These are phyloP conservation scores for Lichtheimia ornata DNA, from an alignment of 371 early-diverging fungal genomes.

Conservation along the genomic window DNA sequence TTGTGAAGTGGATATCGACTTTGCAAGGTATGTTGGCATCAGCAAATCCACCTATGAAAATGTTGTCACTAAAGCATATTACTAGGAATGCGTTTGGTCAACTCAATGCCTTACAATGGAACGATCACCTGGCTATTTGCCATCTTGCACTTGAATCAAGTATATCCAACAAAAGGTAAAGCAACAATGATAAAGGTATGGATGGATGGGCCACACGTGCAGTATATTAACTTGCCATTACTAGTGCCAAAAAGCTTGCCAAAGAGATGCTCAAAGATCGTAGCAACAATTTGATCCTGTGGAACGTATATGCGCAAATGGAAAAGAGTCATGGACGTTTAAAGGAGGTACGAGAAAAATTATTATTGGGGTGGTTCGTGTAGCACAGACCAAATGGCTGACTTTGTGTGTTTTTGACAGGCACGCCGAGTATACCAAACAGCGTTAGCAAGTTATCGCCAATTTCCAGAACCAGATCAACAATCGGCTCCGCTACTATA, in stretches of 20 bases:
- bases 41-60: not conserved
- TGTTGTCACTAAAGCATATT: not conserved
- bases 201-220: too few relatives aligned
- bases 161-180: constrained; percentile 37
- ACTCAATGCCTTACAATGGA: constrained; percentile 23
- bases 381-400: too few relatives aligned
- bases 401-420: constrained; percentile 28
- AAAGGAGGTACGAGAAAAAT: constrained; percentile 27
- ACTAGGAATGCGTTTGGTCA: constrained; percentile 54
- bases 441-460: constrained; percentile 52
- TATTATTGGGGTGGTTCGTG: not conserved
- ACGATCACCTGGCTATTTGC: constrained; percentile 40
- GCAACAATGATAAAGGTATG: not conserved
- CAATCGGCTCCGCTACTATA: constrained; percentile 48
- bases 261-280: constrained; percentile 59
- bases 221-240: constrained; percentile 9
- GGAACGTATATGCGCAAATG: constrained; percentile 71
- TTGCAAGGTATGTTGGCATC: constrained; percentile 42
- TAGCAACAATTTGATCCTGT: constrained; percentile 59
- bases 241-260: constrained; percentile 59
- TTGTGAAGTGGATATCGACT: constrained; percentile 32
- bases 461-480: constrained; percentile 46
- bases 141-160: constrained; percentile 54
- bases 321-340: constrained; percentile 45
- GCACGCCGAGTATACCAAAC: constrained; percentile 69